A percentile compares a stretch with the other conserved stretches of the same genome.
Conservation (phyloP, 805 yeast genomes). For the Yarrowia sp. region DNA sequence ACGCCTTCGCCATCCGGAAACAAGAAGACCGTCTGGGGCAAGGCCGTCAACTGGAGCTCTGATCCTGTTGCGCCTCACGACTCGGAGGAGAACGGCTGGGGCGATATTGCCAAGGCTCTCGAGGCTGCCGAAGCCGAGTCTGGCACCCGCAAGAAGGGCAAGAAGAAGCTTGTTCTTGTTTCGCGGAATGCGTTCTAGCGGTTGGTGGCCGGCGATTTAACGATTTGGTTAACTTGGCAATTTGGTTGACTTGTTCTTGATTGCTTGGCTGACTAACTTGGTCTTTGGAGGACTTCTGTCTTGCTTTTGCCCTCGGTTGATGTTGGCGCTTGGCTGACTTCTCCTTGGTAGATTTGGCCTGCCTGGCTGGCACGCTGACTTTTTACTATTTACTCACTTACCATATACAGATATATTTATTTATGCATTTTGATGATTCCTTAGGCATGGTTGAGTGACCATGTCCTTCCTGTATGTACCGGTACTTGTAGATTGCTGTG, state of each 20-base stretch:
- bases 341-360: too few relatives aligned
- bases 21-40: conserved; percentile 30
- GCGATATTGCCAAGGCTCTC: conserved; percentile 30
- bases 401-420: conserved; percentile 27
- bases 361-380: too few relatives aligned
- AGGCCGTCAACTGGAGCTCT: conserved; percentile 29
- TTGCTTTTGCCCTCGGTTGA: too few relatives aligned
- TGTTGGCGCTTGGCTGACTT: too few relatives aligned
- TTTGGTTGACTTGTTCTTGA: too few relatives aligned
- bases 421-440: conserved; percentile 15
- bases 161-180: conserved; percentile 37
- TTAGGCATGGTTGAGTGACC: too few relatives aligned
- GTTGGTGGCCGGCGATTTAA: too few relatives aligned
- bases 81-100: conserved; percentile 30
- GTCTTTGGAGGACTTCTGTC: too few relatives aligned
- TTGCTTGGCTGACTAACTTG: too few relatives aligned
- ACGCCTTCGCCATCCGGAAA: conserved; percentile 20
- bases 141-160: conserved; percentile 30
- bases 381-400: conserved; percentile 23
- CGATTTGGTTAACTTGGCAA: too few relatives aligned
- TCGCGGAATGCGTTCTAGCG: conserved; percentile 29
- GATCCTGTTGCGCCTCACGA: conserved; percentile 31
- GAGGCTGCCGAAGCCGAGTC: conserved; percentile 28
- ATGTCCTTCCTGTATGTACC: too few relatives aligned
- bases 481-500: neutral